These are phyloP conservation scores for Daedaleopsis sinensis DNA, from an alignment of 768 basidiomycete genomes.

Conservation along the genomic window DNA sequence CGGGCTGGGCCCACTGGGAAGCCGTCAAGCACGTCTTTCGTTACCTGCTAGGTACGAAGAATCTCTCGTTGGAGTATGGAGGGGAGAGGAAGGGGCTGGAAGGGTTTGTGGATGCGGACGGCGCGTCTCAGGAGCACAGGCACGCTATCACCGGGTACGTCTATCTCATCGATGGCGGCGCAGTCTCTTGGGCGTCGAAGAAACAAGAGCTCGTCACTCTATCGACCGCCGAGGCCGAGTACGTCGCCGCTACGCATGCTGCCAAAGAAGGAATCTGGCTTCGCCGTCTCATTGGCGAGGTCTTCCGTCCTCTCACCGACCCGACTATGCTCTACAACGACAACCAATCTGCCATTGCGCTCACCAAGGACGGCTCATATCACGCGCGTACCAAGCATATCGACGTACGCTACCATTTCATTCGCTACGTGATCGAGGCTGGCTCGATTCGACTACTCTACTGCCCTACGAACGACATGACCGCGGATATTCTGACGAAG, in stretches of 20 bases:
- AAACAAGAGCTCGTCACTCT: constrained; percentile 30
- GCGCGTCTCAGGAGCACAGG: constrained; percentile 27
- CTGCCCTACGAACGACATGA: constrained; percentile 36
- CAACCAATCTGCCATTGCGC: constrained; percentile 13
- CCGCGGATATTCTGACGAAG: constrained; percentile 47
- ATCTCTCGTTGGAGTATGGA: constrained; percentile 25
- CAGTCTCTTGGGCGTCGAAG: constrained; percentile 34
- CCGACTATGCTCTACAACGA: constrained; percentile 12
- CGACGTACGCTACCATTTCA: constrained; percentile 36
- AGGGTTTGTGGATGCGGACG: constrained; percentile 36
- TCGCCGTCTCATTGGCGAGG: constrained; percentile 10
- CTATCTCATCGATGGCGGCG: constrained; percentile 33
- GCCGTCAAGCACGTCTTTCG: constrained; percentile 36
- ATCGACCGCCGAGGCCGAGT: constrained; percentile 42
- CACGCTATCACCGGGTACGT: constrained; percentile 39
- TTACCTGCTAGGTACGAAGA: constrained; percentile 37
- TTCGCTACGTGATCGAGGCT: constrained; percentile 34
- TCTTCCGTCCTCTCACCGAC: constrained; percentile 2
- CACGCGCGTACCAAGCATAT: constrained; percentile 33
- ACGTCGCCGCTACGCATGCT: constrained; percentile 36
- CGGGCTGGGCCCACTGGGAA: constrained; percentile 30
- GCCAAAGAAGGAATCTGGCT: constrained; percentile 29
- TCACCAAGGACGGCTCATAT: constrained; percentile 6
- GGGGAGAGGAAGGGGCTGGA: constrained; percentile 2
- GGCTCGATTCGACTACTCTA: constrained; percentile 30